phyloP scores from a whole-genome alignment of 176 grass and related monocot genomes.

The Leersia perrieri region DNA sequence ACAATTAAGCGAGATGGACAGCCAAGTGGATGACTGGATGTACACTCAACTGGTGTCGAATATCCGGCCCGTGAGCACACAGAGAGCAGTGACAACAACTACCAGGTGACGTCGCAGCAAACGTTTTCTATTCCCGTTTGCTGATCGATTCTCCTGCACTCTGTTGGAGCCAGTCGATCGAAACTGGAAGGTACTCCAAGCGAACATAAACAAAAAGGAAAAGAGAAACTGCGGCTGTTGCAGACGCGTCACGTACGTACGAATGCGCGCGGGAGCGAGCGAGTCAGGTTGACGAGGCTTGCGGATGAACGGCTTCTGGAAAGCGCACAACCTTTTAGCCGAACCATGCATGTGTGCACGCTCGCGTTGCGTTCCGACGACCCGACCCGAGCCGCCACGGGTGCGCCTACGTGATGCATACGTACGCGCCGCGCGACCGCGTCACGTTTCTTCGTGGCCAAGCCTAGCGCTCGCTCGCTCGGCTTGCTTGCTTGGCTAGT shows the following conservation, averaged over 20 bases:
- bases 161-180: neutral
- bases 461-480: neutral
- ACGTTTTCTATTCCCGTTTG: neutral
- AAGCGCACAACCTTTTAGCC: neutral
- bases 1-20: neutral
- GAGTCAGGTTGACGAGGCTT: neutral
- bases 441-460: slow-evolving; percentile 48
- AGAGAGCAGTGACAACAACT: neutral
- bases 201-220: neutral
- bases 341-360: slow-evolving; percentile 23
- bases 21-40: neutral
- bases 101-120: neutral
- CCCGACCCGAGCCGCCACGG: neutral
- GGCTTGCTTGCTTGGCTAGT: slow-evolving; percentile 10
- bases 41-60: neutral
- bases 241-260: neutral
- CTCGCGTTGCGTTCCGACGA: neutral
- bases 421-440: slow-evolving; percentile 16
- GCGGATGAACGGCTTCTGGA: slow-evolving; percentile 25
- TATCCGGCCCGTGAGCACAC: neutral
- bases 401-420: neutral
- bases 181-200: neutral
- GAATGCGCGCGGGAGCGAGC: neutral
- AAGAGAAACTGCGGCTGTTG: neutral
- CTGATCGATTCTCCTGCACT: neutral